Evolutionary conservation across 2,329 filamentous ascomycete species (phyloP).

Genomic region (Nothophaeocryptopus gaeumannii): DNA sequence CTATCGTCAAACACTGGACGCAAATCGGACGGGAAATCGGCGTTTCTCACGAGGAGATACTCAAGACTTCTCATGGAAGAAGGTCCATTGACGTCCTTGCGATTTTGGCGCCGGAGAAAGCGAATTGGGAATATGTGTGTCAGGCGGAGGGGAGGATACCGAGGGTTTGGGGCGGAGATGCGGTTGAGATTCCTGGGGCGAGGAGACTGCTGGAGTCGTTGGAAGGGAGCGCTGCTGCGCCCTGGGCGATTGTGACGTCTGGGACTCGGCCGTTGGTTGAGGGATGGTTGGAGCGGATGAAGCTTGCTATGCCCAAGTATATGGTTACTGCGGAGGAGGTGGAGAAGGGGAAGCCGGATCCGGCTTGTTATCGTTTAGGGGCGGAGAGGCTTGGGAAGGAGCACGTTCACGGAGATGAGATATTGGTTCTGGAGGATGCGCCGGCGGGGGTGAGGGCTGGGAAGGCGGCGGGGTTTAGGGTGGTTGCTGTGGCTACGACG

Average conservation of each 20-base stretch:
- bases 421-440: slow-evolving; percentile 85
- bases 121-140: slow-evolving; percentile 87
- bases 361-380: slow-evolving; percentile 48
- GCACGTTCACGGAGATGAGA: slow-evolving; percentile 25
- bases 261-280: slow-evolving; percentile 48
- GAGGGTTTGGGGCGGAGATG: slow-evolving; percentile 70
- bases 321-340: slow-evolving; percentile 53
- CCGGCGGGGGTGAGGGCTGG: slow-evolving; percentile 80
- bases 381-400: slow-evolving; percentile 41
- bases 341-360: slow-evolving; percentile 49
- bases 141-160: slow-evolving; percentile 77
- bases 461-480: slow-evolving; percentile 80
- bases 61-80: slow-evolving; percentile 87
- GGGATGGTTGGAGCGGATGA: slow-evolving; percentile 52
- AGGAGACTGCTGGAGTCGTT: slow-evolving; percentile 42
- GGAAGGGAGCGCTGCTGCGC: slow-evolving; percentile 46
- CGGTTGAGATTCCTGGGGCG: slow-evolving; percentile 75
- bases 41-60: slow-evolving; percentile 73
- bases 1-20: slow-evolving; percentile 76
- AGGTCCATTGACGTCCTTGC: slow-evolving; percentile 82
- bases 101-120: slow-evolving; percentile 76
- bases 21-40: slow-evolving; percentile 77
- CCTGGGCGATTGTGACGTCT: slow-evolving; percentile 76
- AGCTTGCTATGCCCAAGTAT: slow-evolving; percentile 45
- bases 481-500: slow-evolving; percentile 80